Evolutionary conservation across 1,139 yeast genomes (phyloP).

Genomic region (Eremothecium sinecaudum): DNA sequence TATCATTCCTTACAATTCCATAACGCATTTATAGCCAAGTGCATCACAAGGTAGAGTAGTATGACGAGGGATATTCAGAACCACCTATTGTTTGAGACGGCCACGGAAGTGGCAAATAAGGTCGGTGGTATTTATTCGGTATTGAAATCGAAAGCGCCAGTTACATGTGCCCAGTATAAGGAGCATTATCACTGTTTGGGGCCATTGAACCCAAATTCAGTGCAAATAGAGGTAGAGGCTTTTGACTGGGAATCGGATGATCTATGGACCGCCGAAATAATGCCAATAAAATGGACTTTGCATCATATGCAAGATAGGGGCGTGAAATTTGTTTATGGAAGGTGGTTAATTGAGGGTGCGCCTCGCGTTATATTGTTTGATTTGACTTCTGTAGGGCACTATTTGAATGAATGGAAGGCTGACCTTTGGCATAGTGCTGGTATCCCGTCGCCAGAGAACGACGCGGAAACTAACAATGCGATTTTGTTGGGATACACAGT

Average conservation of each 20-base stretch:
- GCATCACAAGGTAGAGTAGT: too few relatives aligned
- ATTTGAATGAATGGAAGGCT: constrained; percentile 84
- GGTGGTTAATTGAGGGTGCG: constrained; percentile 97
- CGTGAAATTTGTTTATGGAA: constrained; percentile 73
- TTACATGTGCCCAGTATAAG: constrained; percentile 87
- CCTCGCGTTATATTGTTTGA: constrained; percentile 88
- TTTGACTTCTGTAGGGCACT: constrained; percentile 56
- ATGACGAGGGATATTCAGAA: constrained; percentile 74
- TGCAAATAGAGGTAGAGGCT: constrained; percentile 90
- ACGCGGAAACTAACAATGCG: constrained; percentile 83
- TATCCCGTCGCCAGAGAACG: constrained; percentile 87
- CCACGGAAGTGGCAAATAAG: constrained; percentile 95
- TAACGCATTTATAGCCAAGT: too few relatives aligned
- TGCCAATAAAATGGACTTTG: constrained; percentile 30
- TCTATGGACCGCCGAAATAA: constrained; percentile 13
- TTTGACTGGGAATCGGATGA: constrained; percentile 54
- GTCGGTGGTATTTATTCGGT: constrained; percentile 98
- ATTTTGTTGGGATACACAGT: constrained; percentile 85
- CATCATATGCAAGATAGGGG: constrained; percentile 68
- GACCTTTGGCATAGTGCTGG: constrained; percentile 90
- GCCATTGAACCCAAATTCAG: constrained; percentile 70
- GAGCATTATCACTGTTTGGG: constrained; percentile 84
- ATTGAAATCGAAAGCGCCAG: constrained; percentile 91
- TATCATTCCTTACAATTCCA: too few relatives aligned
- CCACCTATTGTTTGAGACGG: constrained; percentile 84